Evolutionary conservation across 495 filamentous ascomycete genomes (phyloP), one percentile per base, ranked within the genome.

Genomic region (Neurospora africana): DNA sequence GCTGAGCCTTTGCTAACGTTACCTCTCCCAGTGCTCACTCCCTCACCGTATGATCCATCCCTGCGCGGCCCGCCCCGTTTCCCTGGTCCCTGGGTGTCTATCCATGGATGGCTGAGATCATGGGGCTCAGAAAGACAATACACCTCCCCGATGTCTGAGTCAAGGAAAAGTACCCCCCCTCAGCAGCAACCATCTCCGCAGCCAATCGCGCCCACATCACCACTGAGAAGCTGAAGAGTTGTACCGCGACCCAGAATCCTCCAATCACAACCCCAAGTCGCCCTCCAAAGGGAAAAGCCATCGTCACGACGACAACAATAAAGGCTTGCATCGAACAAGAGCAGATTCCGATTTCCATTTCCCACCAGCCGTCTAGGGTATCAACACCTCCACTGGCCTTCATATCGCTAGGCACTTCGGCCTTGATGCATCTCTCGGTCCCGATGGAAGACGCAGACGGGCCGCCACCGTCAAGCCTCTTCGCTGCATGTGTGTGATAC

Each of bases 341-440:
- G 21, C 23, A 30, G 11, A 58, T 30, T 58, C 23, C 23, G 47
- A 58, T 30, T 15, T 30, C 47, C 23, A 17, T 30, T 27, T 23
- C 23, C 23, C 23, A 30, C 47, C 47, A 30, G 47, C 47, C 0
- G 6, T 72, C 33, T 69, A 69, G 67, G 71, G 40, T 44, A 69
- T 58, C 67, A 69, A 72, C 36, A 53, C 39, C 40, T 69, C 23
- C 23, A 61, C 47, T 21, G 33, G 30, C 21, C 41, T 30, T 30
- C 39, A 44, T 44, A 27, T 17, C 15, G 65, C 68, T 15, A 61
- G 13, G 2, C 9, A 61, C 27, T 23, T 72, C 71, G 71, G 71
- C 27, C 40, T 30, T 21, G 38, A 72, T 58, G 68, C 67, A 61
- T n/a, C 67, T 30, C 43, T 72, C 71, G 71, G 71, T 72, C 71